These are phyloP conservation scores for Calonectria hawksworthii DNA, from an alignment of 2,329 filamentous ascomycete genomes.

Conservation along the genomic window DNA sequence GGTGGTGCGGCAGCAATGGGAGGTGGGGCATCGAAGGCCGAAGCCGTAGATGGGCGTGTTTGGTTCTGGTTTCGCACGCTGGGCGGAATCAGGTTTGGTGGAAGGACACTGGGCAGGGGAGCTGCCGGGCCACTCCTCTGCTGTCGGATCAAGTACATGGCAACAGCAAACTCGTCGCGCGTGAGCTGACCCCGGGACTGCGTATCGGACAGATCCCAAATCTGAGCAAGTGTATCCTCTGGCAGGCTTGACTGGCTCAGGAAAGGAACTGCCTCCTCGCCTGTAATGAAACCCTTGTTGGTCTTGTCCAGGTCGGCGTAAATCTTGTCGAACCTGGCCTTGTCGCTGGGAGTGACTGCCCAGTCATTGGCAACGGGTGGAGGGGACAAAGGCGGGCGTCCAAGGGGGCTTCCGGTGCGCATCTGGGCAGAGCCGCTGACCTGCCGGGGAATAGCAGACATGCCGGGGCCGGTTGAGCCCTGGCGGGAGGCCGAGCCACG, in stretches of 20 bases:
- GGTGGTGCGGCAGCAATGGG: constrained; percentile 53
- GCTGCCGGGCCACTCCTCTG: constrained; percentile 79
- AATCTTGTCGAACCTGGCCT: constrained; percentile 87
- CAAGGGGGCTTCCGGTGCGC: constrained; percentile 72
- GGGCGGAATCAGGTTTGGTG: constrained; percentile 86
- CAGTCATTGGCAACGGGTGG: constrained; percentile 72
- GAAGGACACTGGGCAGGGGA: constrained; percentile 81
- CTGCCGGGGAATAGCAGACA: constrained; percentile 84
- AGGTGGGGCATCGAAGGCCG: constrained; percentile 66
- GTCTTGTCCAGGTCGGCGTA: constrained; percentile 87
- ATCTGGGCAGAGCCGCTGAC: constrained; percentile 79
- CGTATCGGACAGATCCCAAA: constrained; percentile 97
- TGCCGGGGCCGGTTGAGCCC: constrained; percentile 65
- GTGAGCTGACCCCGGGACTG: constrained; percentile 89
- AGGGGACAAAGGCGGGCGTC: constrained; percentile 62
- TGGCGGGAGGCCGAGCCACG: constrained; percentile 65
- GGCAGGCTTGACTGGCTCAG: constrained; percentile 92
- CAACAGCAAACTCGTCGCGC: constrained; percentile 94
- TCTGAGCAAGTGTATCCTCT: constrained; percentile 90
- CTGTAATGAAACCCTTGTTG: constrained; percentile 87
- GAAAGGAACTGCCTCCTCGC: constrained; percentile 94
- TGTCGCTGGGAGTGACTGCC: constrained; percentile 87
- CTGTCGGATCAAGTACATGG: constrained; percentile 96
- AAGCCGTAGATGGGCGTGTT: constrained; percentile 64
- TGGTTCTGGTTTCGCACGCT: constrained; percentile 80